Base-by-base conservation (phyloP, 2,329 filamentous ascomycete genomes). In the Stenocarpella maydis region DNA sequence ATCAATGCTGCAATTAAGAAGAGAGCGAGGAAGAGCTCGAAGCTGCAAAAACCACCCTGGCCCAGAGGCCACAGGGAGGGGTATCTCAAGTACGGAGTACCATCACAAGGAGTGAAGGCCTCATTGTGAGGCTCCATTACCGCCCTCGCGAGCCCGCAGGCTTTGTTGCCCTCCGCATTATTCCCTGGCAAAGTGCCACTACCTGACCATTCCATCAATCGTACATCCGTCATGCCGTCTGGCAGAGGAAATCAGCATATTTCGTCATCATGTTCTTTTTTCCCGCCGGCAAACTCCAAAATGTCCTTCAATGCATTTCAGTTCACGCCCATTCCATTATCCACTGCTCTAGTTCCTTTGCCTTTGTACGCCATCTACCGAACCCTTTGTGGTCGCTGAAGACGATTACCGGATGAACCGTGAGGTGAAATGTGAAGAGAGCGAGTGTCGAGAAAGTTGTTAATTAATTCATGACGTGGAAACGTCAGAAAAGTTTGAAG, bases 51-150 rank as follows among this genome's bases (percentile, higher is more conserved):
- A 70, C 68, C 54, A 55, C 61, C 70, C 70, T 66, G 68, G 60
- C 26, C 53, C 63, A 43, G 63, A 47, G 53, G 65, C 65, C 69
- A 63, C 68, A 71, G 65, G 68, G 68, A 71, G 53, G 70, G 70
- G 70, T 71, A 71, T 71, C 70, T 71, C 68, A 66, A 65, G 68
- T 70, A 70, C 65, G 65, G 63, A 65, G 68, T 70, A 70, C 65
- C 68, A 66, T 70, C 55, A n/a, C n/a, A n/a, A n/a, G n/a, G n/a
- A 37, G 43, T 68, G 52, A 63, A 68, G 65, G 53, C 39, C 68
- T 63, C 58, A 53, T 70, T 47, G 34, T 66, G 53, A 70, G 70
- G 47, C 68, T 53, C 65, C 53, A 71, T 71, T 69, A 71, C 43
- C 41, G 26, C 67, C 58, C n/a, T 41, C 58, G 26, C 43, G 28